phyloP scores from a whole-genome alignment of 768 basidiomycete genomes.

The Amanita exitialis region DNA sequence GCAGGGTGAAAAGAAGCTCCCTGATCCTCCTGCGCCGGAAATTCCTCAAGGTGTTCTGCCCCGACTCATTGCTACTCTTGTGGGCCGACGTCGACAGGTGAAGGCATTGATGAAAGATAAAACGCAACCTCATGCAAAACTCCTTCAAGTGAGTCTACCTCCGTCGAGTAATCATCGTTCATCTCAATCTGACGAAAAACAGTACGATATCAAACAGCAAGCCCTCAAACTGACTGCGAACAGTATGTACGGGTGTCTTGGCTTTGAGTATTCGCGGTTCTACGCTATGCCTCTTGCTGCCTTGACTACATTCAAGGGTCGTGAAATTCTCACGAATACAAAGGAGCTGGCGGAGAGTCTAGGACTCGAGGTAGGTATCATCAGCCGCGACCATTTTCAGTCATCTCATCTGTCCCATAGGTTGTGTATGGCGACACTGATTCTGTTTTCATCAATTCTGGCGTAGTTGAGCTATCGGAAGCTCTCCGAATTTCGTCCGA shows the following conservation, averaged over 20 bases:
- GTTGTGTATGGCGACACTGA: conserved; percentile 99
- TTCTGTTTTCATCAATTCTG: conserved; percentile 97
- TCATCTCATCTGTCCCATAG: conserved; percentile 29
- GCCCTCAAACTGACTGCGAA: conserved; percentile 97
- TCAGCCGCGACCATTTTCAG: not conserved
- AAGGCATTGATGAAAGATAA: conserved; percentile 94
- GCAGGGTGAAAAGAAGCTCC: conserved; percentile 73
- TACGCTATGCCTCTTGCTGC: conserved; percentile 96
- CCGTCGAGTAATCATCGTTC: no score
- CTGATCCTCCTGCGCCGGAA: conserved; percentile 72
- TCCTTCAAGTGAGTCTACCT: conserved; percentile 60
- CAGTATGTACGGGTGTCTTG: conserved; percentile 99
- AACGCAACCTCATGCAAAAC: conserved; percentile 56
- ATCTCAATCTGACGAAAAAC: conserved; percentile 1
- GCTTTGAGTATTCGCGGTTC: conserved; percentile 94
- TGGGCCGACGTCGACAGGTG: conserved; percentile 80
- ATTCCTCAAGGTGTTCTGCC: conserved; percentile 86
- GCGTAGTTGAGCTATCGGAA: conserved; percentile 78
- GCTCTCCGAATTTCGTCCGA: conserved; percentile 86
- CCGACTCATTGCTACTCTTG: conserved; percentile 93
- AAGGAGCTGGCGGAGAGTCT: conserved; percentile 87
- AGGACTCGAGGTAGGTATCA: conserved; percentile 66
- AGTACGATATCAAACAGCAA: conserved; percentile 97
- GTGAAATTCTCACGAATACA: conserved; percentile 93
- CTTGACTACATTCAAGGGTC: conserved; percentile 93